Evolutionary conservation across 257 asterid species (phyloP), one percentile per base, ranked within the genome.

Genomic region (Handroanthus guayacan): DNA sequence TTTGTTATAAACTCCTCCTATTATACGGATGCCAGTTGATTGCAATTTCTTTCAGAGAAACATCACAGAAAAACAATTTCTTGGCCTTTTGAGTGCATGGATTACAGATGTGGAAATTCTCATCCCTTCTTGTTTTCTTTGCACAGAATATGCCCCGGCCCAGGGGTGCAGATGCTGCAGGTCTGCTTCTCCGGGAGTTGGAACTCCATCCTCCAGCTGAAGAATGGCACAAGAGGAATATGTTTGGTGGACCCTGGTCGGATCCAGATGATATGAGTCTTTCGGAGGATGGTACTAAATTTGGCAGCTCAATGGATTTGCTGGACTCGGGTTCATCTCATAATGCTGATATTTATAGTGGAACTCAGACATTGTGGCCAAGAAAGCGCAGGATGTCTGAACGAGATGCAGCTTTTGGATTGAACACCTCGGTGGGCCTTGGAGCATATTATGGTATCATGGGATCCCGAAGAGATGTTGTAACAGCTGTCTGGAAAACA

Each of bases 81-180:
- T n/a, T 57, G 12, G 58, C 61, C 20, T 37, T 25, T 31, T 62
- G 54, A 57, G 12, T 60, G 55, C 4, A 20, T 31, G 60, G 43
- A 36, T 20, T 56, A 3, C 52, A 9, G 52, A 61, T 57, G 18
- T 31, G 43, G 58, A 41, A 8, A n/a, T 61, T 52, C 69, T 77
- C 71, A 17, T 62, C 44, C 56, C 51, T 51, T 56, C 39, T 62
- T 58, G 9, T 14, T 50, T 43, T 71, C 63, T 43, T 68, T 72
- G 55, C 64, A 75, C 88, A 95, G 99, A 93, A 91, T 80, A 95
- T 95, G 99, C 99, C 99, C 37, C 92, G 99, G 67, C 99, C 99
- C 44, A 93, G 98, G 85, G 99, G 99, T 81, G 98, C 98, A 63
- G 99, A 95, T 87, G 99, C 99, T 9, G 99, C 99, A n/a, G 99